phyloP scores from a whole-genome alignment of 805 yeast genomes.

The Wickerhamiella sergipiensis region DNA sequence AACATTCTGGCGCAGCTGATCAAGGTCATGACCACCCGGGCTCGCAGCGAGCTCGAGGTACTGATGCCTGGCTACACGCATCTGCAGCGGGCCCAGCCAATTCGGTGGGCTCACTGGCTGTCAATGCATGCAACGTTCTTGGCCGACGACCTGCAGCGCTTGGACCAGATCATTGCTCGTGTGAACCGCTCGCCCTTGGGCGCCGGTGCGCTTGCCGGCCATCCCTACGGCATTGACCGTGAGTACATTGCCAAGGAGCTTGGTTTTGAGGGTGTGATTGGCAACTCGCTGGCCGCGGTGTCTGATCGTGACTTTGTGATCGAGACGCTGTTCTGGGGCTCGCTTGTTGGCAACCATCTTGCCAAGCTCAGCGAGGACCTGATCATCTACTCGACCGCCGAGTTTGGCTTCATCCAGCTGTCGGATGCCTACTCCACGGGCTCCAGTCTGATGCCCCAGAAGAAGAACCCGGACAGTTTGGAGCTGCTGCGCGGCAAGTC shows the following conservation, averaged over 20 bases:
- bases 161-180: slow-evolving; percentile 66
- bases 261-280: slow-evolving; percentile 76
- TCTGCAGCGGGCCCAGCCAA: slow-evolving; percentile 98
- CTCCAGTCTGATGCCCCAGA: slow-evolving; percentile 96
- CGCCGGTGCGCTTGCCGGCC: slow-evolving; percentile 97
- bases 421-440: slow-evolving; percentile 99
- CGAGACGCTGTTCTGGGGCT: slow-evolving; percentile 90
- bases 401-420: slow-evolving; percentile 83
- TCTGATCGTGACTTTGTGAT: slow-evolving; percentile 96
- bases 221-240: slow-evolving; percentile 97
- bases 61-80: slow-evolving; percentile 99
- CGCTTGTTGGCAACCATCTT: slow-evolving; percentile 88
- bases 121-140: slow-evolving; percentile 90
- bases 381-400: slow-evolving; percentile 92
- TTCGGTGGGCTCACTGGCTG: slow-evolving; percentile 98
- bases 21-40: slow-evolving; percentile 55
- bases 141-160: slow-evolving; percentile 77
- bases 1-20: slow-evolving; percentile 48
- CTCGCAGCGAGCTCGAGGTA: slow-evolving; percentile 72
- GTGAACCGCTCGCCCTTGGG: slow-evolving; percentile 87
- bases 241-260: slow-evolving; percentile 70
- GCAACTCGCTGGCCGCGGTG: slow-evolving; percentile 93
- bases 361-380: slow-evolving; percentile 91
- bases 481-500: slow-evolving; percentile 93
- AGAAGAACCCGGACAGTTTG: slow-evolving; percentile 93